These are phyloP conservation scores for Trametes villosa DNA, from an alignment of 768 basidiomycete species.

Conservation along the genomic window DNA sequence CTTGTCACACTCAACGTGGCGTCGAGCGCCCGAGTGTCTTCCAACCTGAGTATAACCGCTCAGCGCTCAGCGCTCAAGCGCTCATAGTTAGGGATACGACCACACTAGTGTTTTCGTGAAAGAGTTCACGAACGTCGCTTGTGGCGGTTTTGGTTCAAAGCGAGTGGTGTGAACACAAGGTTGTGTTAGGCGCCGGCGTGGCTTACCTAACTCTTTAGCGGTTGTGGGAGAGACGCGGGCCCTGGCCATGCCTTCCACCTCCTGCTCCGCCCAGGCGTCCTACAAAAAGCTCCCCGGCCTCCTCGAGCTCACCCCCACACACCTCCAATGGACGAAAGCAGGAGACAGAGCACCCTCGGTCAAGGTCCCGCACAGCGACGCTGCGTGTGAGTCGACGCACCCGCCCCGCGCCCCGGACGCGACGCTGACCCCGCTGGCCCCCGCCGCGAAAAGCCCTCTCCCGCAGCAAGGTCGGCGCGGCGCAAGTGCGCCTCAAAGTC, in stretches of 20 bases:
- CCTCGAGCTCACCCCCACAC: constrained; percentile 72
- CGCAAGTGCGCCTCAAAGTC: constrained; percentile 80
- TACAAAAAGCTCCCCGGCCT: constrained; percentile 84
- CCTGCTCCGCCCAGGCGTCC: constrained; percentile 75
- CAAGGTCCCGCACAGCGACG: constrained; percentile 61
- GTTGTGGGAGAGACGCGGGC: constrained; percentile 3
- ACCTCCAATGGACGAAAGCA: constrained; percentile 82
- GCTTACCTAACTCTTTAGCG: constrained; percentile 35
- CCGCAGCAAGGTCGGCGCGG: constrained; percentile 82
- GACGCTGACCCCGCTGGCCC: constrained; percentile 13
- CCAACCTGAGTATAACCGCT: too few species aligned
- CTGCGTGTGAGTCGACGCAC: constrained; percentile 54
- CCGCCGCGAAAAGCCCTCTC: constrained; percentile 61
- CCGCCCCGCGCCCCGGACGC: constrained; percentile 10
- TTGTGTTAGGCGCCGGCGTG: not conserved
- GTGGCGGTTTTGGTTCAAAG: not conserved
- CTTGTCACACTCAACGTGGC: too few species aligned
- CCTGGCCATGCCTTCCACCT: constrained; percentile 57
- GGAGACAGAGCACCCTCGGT: constrained; percentile 68
- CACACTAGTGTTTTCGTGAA: not conserved
- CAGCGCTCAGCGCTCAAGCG: too few species aligned
- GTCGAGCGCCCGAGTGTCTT: too few species aligned
- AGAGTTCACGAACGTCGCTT: not conserved
- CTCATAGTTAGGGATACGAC: too few species aligned
- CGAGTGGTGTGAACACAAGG: not conserved